Percentiles rank a stretch among this genome's conserved stretches.
Conservation (phyloP, 805 yeast species). For the Sungouiella thailandica region DNA sequence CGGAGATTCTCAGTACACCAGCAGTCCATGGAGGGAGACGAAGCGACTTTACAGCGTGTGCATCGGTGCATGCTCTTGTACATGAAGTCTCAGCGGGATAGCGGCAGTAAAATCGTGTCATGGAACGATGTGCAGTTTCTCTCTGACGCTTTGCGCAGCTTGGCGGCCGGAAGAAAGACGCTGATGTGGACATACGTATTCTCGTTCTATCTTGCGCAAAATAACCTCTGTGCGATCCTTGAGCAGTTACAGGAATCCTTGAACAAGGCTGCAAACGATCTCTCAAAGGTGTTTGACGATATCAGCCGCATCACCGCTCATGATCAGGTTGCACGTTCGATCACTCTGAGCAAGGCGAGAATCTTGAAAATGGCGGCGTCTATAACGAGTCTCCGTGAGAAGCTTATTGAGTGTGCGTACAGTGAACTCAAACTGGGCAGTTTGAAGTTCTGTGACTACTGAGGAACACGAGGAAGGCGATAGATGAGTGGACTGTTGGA, state of each 20-base stretch:
- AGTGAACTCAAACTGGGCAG: constrained; percentile 35
- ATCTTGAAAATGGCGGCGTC: constrained; percentile 41
- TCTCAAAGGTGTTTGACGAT: constrained; percentile 55
- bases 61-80: constrained; percentile 58
- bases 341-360: constrained; percentile 33
- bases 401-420: constrained; percentile 41
- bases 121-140: constrained; percentile 89
- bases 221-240: constrained; percentile 55
- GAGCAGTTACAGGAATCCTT: constrained; percentile 67
- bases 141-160: constrained; percentile 60
- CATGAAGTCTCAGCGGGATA: constrained; percentile 51
- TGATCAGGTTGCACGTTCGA: constrained; percentile 22
- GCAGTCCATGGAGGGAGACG: constrained; percentile 68
- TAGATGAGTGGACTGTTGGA: too few relatives aligned
- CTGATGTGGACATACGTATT: constrained; percentile 90
- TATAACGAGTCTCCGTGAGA: constrained; percentile 35
- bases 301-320: constrained; percentile 24
- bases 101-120: constrained; percentile 31
- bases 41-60: constrained; percentile 54
- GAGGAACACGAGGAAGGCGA: too few relatives aligned
- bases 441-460: constrained; percentile 16
- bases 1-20: constrained; percentile 73
- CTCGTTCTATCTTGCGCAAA: constrained; percentile 57
- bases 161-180: constrained; percentile 66
- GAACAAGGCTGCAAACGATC: constrained; percentile 61